A percentile compares a stretch with the other conserved stretches of the same genome.
Conservation (phyloP, 2,329 filamentous ascomycete genomes). For the Parastagonospora nodorum region DNA sequence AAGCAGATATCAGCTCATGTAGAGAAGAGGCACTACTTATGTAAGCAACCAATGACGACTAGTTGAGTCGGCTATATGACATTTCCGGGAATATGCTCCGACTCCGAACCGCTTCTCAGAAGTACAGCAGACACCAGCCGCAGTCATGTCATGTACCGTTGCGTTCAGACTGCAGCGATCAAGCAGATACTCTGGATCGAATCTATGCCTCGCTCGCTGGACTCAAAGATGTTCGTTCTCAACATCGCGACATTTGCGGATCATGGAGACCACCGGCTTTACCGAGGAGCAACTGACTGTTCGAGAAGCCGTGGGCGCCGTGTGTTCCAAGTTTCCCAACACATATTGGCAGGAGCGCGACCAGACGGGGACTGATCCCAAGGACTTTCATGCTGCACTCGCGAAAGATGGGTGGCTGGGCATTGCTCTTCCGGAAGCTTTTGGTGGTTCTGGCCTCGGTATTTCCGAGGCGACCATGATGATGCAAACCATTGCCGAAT, state of each 20-base stretch:
- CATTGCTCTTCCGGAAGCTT: conserved; percentile 74
- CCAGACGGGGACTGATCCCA: conserved; percentile 70
- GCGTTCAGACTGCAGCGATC: not conserved
- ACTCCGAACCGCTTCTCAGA: not conserved
- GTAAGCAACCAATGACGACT: not conserved
- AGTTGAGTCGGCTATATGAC: not conserved
- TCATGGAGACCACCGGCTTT: conserved; percentile 77
- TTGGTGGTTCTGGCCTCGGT: conserved; percentile 75
- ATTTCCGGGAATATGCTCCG: not conserved
- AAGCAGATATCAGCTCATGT: no score
- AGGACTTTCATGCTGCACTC: conserved; percentile 75
- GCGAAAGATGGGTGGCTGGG: conserved; percentile 80
- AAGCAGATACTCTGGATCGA: not conserved
- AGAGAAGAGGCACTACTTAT: no score
- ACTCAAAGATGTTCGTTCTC: conserved; percentile 35
- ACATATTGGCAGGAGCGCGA: conserved; percentile 78
- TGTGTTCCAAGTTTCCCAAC: conserved; percentile 74
- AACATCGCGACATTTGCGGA: conserved; percentile 25
- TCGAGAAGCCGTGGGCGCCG: conserved; percentile 68
- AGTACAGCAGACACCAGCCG: not conserved
- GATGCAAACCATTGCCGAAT: conserved; percentile 81
- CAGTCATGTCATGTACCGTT: conserved; percentile 4
- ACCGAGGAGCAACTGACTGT: conserved; percentile 74
- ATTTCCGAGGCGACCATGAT: conserved; percentile 86
- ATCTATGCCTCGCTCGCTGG: not conserved